A percentile compares a stretch with the other conserved stretches of the same genome.
Evolutionary conservation across 2,329 filamentous ascomycete genomes (phyloP).

Genomic region (Aureobasidium sp.): DNA sequence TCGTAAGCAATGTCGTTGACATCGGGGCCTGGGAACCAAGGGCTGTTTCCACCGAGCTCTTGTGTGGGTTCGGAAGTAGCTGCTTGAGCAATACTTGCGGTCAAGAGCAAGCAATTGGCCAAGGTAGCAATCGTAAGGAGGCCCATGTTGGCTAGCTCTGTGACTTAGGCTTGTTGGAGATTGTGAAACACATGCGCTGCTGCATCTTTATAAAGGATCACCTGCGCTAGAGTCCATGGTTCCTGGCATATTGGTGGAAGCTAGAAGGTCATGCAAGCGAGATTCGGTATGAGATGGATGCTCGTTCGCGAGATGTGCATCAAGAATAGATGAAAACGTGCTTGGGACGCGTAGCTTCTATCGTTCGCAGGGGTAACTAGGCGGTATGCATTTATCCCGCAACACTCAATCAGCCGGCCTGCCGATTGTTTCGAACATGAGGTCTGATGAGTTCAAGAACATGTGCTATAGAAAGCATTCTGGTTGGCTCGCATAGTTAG

Average conservation of each 20-base stretch:
- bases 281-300: background rate
- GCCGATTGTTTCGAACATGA: background rate
- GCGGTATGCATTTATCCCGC: background rate
- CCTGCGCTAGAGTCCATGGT: background rate
- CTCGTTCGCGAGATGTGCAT: background rate
- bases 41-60: conserved; percentile 35
- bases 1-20: conserved; percentile 42
- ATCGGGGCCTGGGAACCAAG: conserved; percentile 26
- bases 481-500: background rate
- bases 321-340: background rate
- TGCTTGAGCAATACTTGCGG: background rate
- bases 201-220: conserved; percentile 3
- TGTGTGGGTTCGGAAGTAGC: conserved; percentile 17
- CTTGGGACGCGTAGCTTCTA: background rate
- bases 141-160: background rate
- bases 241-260: background rate
- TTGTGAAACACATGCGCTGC: conserved; percentile 1
- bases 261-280: background rate
- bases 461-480: background rate
- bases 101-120: background rate
- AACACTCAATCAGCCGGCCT: background rate
- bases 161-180: background rate
- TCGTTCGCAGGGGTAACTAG: background rate
- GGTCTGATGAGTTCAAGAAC: background rate
- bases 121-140: background rate